Percentiles rank a stretch among this genome's conserved stretches.
These are phyloP conservation scores for Sicyos baderoa DNA, from an alignment of 306 rosid species.

Conservation along the genomic window DNA sequence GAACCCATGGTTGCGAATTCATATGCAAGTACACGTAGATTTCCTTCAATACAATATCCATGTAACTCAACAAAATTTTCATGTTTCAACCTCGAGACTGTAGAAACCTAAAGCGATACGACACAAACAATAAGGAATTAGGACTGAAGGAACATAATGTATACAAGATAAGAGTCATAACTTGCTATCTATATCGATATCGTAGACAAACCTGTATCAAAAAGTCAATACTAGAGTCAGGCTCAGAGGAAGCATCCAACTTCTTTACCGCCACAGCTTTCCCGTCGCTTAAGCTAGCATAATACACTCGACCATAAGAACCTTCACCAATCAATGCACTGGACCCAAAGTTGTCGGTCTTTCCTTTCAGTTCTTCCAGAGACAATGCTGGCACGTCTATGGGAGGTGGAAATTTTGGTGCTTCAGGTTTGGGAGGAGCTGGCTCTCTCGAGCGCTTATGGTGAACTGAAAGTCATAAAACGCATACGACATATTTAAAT, in stretches of 20 bases:
- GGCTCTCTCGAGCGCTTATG: conserved; percentile 35
- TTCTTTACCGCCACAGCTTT: conserved; percentile 62
- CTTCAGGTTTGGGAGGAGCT: conserved; percentile 44
- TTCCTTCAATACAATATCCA: conserved; percentile 22
- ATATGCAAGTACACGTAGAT: conserved; percentile 19
- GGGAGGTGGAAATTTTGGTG: conserved; percentile 54
- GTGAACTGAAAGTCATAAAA: conserved; percentile 28
- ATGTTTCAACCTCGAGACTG: conserved; percentile 22
- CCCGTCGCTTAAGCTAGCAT: conserved; percentile 43
- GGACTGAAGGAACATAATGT: neutral
- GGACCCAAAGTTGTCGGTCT: conserved; percentile 68
- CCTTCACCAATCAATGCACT: conserved; percentile 76
- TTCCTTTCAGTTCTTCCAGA: conserved; percentile 60
- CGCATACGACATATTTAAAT: neutral
- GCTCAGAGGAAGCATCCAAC: conserved; percentile 65
- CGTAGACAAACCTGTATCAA: conserved; percentile 46
- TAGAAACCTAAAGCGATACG: conserved; percentile 17
- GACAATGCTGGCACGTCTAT: conserved; percentile 63
- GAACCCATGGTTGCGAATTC: conserved; percentile 25
- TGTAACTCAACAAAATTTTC: conserved; percentile 21
- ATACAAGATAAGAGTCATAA: neutral
- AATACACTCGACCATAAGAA: conserved; percentile 66
- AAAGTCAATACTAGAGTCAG: conserved; percentile 54
- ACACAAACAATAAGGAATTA: neutral
- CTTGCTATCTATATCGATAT: neutral